Evolutionary conservation across 2,329 filamentous ascomycete genomes (phyloP).

Genomic region (Colletotrichum sp.): DNA sequence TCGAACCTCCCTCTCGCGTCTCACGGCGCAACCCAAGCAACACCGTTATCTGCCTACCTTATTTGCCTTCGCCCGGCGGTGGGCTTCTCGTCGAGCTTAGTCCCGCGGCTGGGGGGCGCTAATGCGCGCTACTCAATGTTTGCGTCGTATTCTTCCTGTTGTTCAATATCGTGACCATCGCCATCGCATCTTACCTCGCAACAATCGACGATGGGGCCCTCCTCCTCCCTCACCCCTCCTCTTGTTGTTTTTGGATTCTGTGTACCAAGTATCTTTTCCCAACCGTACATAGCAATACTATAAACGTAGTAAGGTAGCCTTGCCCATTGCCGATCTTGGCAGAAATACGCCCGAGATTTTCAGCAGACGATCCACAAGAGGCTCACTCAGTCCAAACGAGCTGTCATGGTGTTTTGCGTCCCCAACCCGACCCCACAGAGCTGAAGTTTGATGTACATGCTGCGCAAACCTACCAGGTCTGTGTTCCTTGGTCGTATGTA

Average conservation of each 20-base stretch:
- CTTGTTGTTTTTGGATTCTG: neutral
- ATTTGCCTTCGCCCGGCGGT: neutral
- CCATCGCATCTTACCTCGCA: neutral
- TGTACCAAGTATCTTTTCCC: neutral
- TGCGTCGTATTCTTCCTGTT: neutral
- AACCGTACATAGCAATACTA: neutral
- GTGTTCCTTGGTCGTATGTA: neutral
- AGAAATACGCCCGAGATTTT: neutral
- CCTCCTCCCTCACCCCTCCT: neutral
- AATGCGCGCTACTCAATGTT: slow-evolving; percentile 1
- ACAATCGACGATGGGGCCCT: neutral
- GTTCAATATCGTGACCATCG: neutral
- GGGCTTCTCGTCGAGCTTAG: neutral
- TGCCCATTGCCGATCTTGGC: neutral
- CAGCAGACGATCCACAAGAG: neutral
- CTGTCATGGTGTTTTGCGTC: neutral
- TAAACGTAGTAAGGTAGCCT: neutral
- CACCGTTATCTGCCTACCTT: neutral
- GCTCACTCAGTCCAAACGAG: neutral
- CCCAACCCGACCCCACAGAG: neutral
- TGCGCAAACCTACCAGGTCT: neutral
- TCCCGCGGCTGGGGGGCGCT: neutral
- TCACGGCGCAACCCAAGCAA: neutral
- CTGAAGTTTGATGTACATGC: neutral
- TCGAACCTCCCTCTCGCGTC: neutral